These are phyloP conservation scores for Melampsora medusae DNA, from an alignment of 1,284 basidiomycete species.

Conservation along the genomic window DNA sequence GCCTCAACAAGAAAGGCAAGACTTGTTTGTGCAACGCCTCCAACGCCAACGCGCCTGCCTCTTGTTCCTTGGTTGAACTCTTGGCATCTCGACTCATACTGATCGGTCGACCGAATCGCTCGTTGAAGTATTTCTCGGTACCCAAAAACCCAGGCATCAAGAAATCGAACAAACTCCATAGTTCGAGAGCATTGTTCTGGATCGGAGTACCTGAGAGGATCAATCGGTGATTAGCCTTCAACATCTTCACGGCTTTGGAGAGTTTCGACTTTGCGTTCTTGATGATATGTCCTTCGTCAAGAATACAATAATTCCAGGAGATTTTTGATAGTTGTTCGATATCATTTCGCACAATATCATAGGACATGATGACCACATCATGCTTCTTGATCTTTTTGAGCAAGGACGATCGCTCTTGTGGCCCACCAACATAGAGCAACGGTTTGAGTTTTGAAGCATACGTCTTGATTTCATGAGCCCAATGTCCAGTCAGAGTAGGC, in stretches of 20 bases:
- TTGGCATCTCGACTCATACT: constrained; percentile 92
- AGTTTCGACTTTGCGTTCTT: constrained; percentile 98
- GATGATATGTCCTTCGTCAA: constrained; percentile 98
- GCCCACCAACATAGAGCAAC: constrained; percentile 83
- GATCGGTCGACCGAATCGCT: constrained; percentile 93
- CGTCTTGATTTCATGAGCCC: constrained; percentile 96
- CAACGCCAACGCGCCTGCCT: constrained; percentile 86
- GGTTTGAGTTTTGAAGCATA: constrained; percentile 83
- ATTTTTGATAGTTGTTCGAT: constrained; percentile 71
- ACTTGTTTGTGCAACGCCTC: constrained; percentile 99
- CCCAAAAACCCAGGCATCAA: constrained; percentile 99
- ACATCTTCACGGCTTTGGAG: constrained; percentile 89
- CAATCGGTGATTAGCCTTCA: constrained; percentile 85
- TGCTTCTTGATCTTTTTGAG: constrained; percentile 67
- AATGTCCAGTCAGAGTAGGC: constrained; percentile 94
- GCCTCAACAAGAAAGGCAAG: constrained; percentile 91
- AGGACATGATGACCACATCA: constrained; percentile 93
- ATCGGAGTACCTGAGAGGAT: constrained; percentile 97
- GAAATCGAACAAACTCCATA: constrained; percentile 99
- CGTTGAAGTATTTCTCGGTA: constrained; percentile 89
- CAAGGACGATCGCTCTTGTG: constrained; percentile 75
- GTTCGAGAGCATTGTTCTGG: constrained; percentile 96
- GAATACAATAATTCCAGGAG: constrained; percentile 91
- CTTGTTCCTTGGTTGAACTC: constrained; percentile 76
- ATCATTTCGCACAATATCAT: constrained; percentile 96